Percentiles rank a stretch among this genome's conserved stretches.
Evolutionary conservation across 495 filamentous ascomycete species (phyloP).

Genomic region (Aspergillus saccharolyticus): DNA sequence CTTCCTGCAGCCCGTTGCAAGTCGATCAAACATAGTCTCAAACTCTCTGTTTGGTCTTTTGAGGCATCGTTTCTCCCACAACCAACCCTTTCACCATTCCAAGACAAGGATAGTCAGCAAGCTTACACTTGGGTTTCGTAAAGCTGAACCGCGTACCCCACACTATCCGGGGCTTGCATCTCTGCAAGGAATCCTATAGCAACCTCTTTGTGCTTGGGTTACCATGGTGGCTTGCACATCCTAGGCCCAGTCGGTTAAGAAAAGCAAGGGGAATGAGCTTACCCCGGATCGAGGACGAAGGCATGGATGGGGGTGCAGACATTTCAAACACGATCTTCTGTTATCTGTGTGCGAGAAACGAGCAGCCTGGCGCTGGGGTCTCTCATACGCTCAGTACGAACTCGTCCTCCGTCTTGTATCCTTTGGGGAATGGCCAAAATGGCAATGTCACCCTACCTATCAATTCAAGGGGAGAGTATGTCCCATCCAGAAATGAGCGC

Average conservation of each 20-base stretch:
- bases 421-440: not conserved
- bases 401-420: not conserved
- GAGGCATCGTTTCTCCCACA: not conserved
- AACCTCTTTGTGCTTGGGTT: not conserved
- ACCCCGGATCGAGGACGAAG: not conserved
- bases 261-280: not conserved
- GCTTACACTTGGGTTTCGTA: not conserved
- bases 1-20: not conserved
- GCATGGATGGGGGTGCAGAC: too few species aligned
- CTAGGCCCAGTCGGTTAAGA: not conserved
- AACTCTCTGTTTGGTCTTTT: too few species aligned
- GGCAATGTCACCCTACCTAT: not conserved
- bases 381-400: not conserved
- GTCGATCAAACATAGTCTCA: constrained; percentile 2
- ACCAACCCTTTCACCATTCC: not conserved
- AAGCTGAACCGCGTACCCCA: not conserved
- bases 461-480: not conserved
- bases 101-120: not conserved
- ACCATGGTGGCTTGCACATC: not conserved
- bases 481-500: not conserved
- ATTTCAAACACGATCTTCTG: too few species aligned
- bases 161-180: not conserved
- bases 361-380: not conserved
- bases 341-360: not conserved
- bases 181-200: not conserved